A percentile compares a stretch with the other conserved stretches of the same genome.
Conservation (phyloP, 2,329 filamentous ascomycete species). For the Hypomyces perniciosus region DNA sequence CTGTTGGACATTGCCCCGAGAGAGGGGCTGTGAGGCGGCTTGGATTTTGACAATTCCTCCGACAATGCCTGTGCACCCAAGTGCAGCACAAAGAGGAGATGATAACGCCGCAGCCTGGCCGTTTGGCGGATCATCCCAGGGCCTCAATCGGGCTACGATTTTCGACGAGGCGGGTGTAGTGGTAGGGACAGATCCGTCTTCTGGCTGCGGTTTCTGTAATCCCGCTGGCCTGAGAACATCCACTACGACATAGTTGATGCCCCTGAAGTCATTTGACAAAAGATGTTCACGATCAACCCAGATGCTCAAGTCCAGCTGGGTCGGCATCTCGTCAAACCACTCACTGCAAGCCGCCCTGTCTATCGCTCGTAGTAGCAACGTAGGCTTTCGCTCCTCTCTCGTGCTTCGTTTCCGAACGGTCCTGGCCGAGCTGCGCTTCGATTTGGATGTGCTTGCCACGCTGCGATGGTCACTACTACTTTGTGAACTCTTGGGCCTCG, state of each 20-base stretch:
- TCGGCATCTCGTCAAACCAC: constrained; percentile 68
- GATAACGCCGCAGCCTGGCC: constrained; percentile 76
- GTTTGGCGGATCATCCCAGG: constrained; percentile 85
- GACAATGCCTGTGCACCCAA: constrained; percentile 67
- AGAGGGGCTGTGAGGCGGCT: constrained; percentile 67
- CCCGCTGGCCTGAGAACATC: constrained; percentile 80
- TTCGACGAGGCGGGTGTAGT: constrained; percentile 41
- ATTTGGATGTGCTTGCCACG: constrained; percentile 71
- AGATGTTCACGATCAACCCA: constrained; percentile 82
- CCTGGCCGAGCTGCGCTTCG: constrained; percentile 72
- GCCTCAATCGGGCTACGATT: constrained; percentile 66
- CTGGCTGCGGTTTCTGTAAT: constrained; percentile 62
- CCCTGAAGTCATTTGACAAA: constrained; percentile 64
- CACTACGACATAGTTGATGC: constrained; percentile 72
- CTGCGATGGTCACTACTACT: constrained; percentile 70
- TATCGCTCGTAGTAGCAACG: constrained; percentile 74
- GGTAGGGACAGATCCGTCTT: constrained; percentile 57
- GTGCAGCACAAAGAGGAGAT: constrained; percentile 63
- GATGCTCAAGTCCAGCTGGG: constrained; percentile 58
- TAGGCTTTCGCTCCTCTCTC: constrained; percentile 60
- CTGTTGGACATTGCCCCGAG: constrained; percentile 55
- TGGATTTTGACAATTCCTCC: constrained; percentile 86
- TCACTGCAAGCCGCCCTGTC: constrained; percentile 63
- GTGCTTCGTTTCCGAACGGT: constrained; percentile 51
- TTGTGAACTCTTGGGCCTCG: constrained; percentile 62